Evolutionary conservation across 768 basidiomycete species (phyloP), one percentile per base, ranked within the genome.

Genomic region (Termitomyces sp.): DNA sequence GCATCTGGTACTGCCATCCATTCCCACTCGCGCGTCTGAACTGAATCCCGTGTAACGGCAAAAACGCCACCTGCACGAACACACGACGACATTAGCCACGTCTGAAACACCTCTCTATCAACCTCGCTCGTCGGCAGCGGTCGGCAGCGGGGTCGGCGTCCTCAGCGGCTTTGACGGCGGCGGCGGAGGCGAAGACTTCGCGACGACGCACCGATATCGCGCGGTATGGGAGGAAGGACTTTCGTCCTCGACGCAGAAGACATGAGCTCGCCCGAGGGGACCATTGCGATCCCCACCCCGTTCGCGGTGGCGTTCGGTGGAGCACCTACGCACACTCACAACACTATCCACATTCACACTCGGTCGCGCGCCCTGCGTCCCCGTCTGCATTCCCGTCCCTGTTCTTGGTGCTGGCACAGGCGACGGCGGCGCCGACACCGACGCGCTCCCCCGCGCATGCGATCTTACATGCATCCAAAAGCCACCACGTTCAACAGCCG

Each of bases 1-100:
- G 82, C 91, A 94, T 94, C 70, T 95, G 93, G 72, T 98, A 98
- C 73, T 97, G 94, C 95, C 95, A 98, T 0, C 89, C 91, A 64
- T 96, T 91, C 1, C 95, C 95, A 30, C 90, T 84, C 1, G 87
- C 83, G 61, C 96, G 81, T 50, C 96, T 86, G 77, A 98, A 98
- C 69, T 98, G 96, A 47, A 98, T 89, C 3, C 96, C 95, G 72
- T 98, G 91, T n/a, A 98, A 74, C 3, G 94, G 93, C 51, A 98
- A 76, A 87, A 88, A 93, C 48, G 94, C 93, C 3, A 97, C 92
- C 95, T 95, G 23, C 23, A 23, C 23, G 23, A 23, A 23, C 23
- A 23, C 23, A 2, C 23, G 23, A 46, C 57, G 4, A 40, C 40
- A 48, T 3, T 6, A 40, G n/a, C n/a, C n/a, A n/a, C 63, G 71